Conservation (phyloP, 805 yeast genomes). For the Yamadazyma ubonensis region DNA sequence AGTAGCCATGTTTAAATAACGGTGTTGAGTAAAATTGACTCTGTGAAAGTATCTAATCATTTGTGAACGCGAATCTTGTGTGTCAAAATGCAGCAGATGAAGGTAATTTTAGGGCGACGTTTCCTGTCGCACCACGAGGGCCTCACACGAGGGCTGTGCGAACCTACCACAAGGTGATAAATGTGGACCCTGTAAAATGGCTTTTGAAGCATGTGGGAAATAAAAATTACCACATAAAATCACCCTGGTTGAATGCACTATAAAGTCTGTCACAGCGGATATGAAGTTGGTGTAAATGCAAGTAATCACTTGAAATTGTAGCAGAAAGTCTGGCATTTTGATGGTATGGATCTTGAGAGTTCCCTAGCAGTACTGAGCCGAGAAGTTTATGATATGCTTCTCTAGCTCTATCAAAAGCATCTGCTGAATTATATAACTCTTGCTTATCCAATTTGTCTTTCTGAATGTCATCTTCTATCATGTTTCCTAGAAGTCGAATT, state of each 20-base stretch:
- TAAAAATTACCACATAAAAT: neutral
- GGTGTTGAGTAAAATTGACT: no score
- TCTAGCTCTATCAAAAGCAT: slow-evolving; percentile 4
- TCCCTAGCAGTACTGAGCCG: slow-evolving; percentile 4
- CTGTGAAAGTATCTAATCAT: neutral
- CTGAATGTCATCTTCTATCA: slow-evolving; percentile 9
- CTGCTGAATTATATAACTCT: neutral
- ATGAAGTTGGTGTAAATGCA: slow-evolving; percentile 1
- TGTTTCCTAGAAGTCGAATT: slow-evolving; percentile 9
- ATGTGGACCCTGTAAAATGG: no score
- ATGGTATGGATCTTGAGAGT: neutral
- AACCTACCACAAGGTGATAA: no score
- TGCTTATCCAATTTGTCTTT: neutral
- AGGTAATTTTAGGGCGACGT: no score
- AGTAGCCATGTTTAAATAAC: slow-evolving; percentile 3
- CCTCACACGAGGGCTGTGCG: neutral
- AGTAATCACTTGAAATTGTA: neutral
- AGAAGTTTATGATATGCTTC: slow-evolving; percentile 12
- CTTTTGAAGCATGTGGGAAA: no score
- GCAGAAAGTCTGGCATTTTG: slow-evolving; percentile 2
- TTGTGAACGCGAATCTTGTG: neutral
- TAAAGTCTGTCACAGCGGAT: neutral
- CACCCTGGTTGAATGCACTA: neutral
- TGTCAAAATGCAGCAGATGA: slow-evolving; percentile 1
- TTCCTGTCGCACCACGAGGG: no score